Base-by-base conservation (phyloP, 1,139 yeast species). In the Taiozyma sp. region DNA sequence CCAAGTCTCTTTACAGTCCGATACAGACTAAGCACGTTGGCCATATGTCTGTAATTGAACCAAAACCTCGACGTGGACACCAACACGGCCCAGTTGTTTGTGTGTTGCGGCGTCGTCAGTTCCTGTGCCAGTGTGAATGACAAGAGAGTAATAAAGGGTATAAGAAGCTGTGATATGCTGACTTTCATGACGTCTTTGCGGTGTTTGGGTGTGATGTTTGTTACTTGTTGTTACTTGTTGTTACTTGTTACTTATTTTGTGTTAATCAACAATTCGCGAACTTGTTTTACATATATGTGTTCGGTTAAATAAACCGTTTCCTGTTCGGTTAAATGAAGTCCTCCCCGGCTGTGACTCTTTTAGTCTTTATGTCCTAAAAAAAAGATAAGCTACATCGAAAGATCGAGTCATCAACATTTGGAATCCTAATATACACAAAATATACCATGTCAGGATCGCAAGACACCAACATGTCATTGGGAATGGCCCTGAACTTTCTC, bases 1-100 rank as follows among this genome's bases (percentile, higher is more conserved):
- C 99, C 99, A 54, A 93, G 72, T 60, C 99, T 75, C 69, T 92
- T 93, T 36, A 93, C 99, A 0, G 98, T 93, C 61, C 99, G 79
- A 71, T 93, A 93, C 80, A 95, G 84, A 67, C 96, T 87, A 59
- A 93, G 75, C 22, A 88, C 96, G 69, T 93, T 93, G 45, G 99
- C 99, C 92, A 93, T 90, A 69, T 93, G 99, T 67, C 97, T 78
- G 67, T 93, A 93, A 69, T 93, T 93, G 76, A 93, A 93, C 99
- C 99, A 93, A 70, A 93, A 93, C 56, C 98, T 76, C 6, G 98
- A 91, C 1, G 99, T 92, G 4, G 97, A 91, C 34, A 93, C 97
- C 49, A 93, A 72, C 6, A 93, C 98, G 0, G 99, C 99, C 96
- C 96, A 88, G 68, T 88, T 88, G 66, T 87, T 88, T 27, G 95